phyloP scores from a whole-genome alignment of 1,139 yeast species.

The Yamadazyma songkhlaensis region DNA sequence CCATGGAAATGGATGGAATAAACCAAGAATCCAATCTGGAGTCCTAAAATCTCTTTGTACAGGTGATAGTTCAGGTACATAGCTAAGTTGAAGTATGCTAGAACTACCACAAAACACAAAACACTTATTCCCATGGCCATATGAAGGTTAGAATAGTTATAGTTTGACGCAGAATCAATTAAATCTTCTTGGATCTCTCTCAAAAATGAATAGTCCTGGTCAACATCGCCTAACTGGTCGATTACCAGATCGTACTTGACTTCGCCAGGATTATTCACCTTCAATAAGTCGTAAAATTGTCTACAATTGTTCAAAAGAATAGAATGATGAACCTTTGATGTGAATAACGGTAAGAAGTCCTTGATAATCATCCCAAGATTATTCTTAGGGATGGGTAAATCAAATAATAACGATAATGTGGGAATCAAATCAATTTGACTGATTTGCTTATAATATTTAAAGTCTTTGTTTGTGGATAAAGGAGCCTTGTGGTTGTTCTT shows the following conservation, averaged over 20 bases:
- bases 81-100: constrained; percentile 14
- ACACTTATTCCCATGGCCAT: constrained; percentile 43
- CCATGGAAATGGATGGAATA: constrained; percentile 73
- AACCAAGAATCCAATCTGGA: constrained; percentile 16
- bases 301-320: constrained; percentile 55
- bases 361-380: constrained; percentile 72
- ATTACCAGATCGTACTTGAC: constrained; percentile 1
- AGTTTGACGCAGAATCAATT: constrained; percentile 71
- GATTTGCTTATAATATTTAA: constrained; percentile 49
- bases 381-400: constrained; percentile 83
- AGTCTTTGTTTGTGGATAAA: constrained; percentile 35
- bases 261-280: constrained; percentile 9
- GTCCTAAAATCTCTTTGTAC: constrained; percentile 4
- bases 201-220: constrained; percentile 39
- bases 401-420: constrained; percentile 68
- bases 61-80: constrained; percentile 4
- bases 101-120: constrained; percentile 23
- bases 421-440: constrained; percentile 91
- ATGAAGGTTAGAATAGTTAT: constrained; percentile 52
- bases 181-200: constrained; percentile 50
- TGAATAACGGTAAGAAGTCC: constrained; percentile 55
- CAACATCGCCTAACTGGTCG: constrained; percentile 11
- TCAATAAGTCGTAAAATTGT: constrained; percentile 48
- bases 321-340: constrained; percentile 28
- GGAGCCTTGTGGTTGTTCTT: constrained; percentile 32